Base-by-base conservation (phyloP, 2,329 filamentous ascomycete genomes). In the Pseudofabraea citricarpa region DNA sequence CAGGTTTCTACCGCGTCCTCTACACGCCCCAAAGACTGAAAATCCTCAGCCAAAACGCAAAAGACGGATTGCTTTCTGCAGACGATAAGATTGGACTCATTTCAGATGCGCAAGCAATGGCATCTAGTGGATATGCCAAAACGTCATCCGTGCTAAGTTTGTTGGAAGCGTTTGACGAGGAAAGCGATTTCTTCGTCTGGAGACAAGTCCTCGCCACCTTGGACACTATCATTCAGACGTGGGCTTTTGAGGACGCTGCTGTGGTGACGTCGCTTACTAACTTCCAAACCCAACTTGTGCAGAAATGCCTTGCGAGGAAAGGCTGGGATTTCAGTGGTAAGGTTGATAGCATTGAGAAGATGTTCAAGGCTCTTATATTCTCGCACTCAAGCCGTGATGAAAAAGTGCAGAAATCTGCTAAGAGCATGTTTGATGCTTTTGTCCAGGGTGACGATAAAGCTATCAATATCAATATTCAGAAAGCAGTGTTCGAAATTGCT, bases 1-100 rank as follows among this genome's bases (percentile, higher is more conserved):
- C 79, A 35, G 78, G 79, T 41, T 72, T 85, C 47, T 86, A 85
- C 66, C 74, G 82, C 44, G 85, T 81, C 2, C 79, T 75, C 1
- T 86, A 86, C 64, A 69, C 72, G 7, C 74, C 80, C 2, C 75
- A 81, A 56, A 74, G 81, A 33, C 69, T 86, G 29, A 66, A 73
- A 49, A 84, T 83, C 65, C 73, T 86, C 19, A 80, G 80, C 36
- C 80, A 79, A 61, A 63, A 75, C 32, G 32, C 20, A 13, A 45
- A 27, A 15, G 38, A 15, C 5, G 79, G 79, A 13, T 69, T 81
- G 9, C 67, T 86, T 29, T 76, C 73, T 8, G 78, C 83, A n/a
- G 79, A 85, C 62, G 82, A 86, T 56, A 76, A 81, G 45, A 80
- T 82, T 40, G 82, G 82, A 57, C 82, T 86, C 77, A 81, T 83